Conservation (phyloP, 495 filamentous ascomycete species). For the Barbatosphaeria neglecta region DNA sequence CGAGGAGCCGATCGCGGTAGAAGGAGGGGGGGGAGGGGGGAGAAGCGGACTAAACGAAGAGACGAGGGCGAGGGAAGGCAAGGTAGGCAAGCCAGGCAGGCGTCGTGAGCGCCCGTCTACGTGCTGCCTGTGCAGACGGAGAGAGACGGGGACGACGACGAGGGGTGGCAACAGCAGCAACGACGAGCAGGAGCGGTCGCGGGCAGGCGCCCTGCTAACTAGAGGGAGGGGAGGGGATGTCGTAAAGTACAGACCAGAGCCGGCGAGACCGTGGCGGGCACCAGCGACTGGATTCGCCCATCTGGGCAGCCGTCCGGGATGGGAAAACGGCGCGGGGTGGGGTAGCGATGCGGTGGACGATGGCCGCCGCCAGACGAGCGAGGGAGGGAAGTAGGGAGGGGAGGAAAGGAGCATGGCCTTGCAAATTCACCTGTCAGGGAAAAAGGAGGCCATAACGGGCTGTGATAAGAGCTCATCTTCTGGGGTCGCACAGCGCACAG, state of each 20-base stretch:
- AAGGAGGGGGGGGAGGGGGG: not conserved
- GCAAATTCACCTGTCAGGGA: not conserved
- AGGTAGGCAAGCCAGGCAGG: not conserved
- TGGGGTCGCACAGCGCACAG: too few species aligned
- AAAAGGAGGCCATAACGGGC: not conserved
- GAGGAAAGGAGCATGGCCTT: not conserved
- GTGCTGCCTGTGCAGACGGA: too few species aligned
- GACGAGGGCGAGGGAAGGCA: not conserved
- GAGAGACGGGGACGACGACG: not conserved
- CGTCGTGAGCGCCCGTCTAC: too few species aligned
- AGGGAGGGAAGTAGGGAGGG: not conserved
- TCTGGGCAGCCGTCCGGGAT: not conserved
- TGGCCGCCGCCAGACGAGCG: not conserved
- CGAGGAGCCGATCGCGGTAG: not conserved
- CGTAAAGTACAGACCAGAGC: not conserved
- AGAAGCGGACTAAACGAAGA: not conserved
- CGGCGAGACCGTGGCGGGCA: not conserved
- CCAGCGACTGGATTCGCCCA: not conserved
- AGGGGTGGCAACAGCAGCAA: not conserved
- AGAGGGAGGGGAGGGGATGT: not conserved
- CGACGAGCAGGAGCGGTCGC: not conserved
- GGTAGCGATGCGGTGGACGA: not conserved
- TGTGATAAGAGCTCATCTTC: too few species aligned
- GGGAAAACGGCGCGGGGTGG: not conserved
- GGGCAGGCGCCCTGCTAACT: not conserved